Percentiles rank a stretch among this genome's conserved stretches.
These are phyloP conservation scores for Hortaea werneckii DNA, from an alignment of 2,329 filamentous ascomycete genomes.

Conservation along the genomic window DNA sequence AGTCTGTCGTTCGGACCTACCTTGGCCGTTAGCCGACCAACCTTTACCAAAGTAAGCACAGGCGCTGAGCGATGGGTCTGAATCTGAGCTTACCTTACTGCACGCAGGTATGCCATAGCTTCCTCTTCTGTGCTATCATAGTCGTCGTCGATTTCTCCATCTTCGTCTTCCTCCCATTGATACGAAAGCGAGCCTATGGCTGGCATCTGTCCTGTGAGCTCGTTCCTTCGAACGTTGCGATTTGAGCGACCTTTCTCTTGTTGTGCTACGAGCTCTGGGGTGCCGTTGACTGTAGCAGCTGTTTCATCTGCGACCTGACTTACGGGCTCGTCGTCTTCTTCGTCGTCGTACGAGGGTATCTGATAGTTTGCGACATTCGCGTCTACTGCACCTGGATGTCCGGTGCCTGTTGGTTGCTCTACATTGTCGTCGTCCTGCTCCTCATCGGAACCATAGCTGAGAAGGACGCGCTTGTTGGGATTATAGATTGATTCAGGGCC, in stretches of 20 bases:
- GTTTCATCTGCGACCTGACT: not conserved
- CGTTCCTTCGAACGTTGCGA: constrained; percentile 5
- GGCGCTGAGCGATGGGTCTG: not conserved
- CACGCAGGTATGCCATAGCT: constrained; percentile 24
- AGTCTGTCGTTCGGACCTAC: constrained; percentile 16
- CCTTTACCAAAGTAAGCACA: constrained; percentile 6
- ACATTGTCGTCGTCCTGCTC: constrained; percentile 9
- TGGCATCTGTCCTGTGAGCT: constrained; percentile 15
- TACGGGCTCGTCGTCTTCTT: constrained; percentile 2
- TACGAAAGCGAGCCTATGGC: constrained; percentile 15
- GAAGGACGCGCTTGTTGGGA: constrained; percentile 23
- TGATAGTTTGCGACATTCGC: constrained; percentile 3
- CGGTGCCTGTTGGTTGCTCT: not conserved
- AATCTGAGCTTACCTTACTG: constrained; percentile 15
- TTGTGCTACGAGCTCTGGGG: not conserved
- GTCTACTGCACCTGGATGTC: constrained; percentile 1
- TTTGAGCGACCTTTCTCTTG: constrained; percentile 1
- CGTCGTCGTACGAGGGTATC: constrained; percentile 5
- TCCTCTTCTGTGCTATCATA: constrained; percentile 16
- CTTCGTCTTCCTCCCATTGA: constrained; percentile 14
- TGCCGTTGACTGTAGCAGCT: not conserved
- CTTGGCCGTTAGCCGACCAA: constrained; percentile 8
- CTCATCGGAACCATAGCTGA: constrained; percentile 23
- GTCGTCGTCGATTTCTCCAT: constrained; percentile 5
- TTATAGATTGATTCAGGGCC: constrained; percentile 20